Evolutionary conservation across 768 basidiomycete genomes (phyloP).

Genomic region (Megacollybia marginata): DNA sequence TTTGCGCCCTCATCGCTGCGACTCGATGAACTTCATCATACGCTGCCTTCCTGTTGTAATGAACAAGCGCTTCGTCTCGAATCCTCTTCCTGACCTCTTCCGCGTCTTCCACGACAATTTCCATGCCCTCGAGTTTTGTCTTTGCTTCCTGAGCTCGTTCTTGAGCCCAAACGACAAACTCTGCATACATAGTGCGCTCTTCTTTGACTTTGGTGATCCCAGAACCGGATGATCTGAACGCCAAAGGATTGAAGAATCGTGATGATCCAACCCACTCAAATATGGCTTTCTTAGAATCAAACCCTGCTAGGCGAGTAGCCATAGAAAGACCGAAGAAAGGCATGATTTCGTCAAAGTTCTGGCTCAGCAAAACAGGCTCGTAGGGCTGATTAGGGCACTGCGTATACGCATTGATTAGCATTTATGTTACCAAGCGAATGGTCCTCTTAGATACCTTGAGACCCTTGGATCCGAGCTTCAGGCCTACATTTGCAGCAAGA

Average conservation of each 20-base stretch:
- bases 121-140: conserved; percentile 7
- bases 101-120: conserved; percentile 11
- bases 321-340: conserved; percentile 52
- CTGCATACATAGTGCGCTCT: conserved; percentile 49
- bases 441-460: conserved; percentile 38
- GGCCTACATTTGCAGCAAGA: conserved; percentile 42
- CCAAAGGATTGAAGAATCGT: conserved; percentile 41
- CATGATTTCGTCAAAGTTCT: conserved; percentile 41
- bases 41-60: conserved; percentile 44
- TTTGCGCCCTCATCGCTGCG: conserved; percentile 16
- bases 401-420: neutral
- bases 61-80: conserved; percentile 38
- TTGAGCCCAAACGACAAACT: conserved; percentile 47
- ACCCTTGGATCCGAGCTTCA: conserved; percentile 45
- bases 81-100: conserved; percentile 12
- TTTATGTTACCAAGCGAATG: neutral
- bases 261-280: conserved; percentile 55
- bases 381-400: conserved; percentile 33
- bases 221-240: conserved; percentile 26
- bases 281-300: conserved; percentile 41
- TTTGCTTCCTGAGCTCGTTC: conserved; percentile 9
- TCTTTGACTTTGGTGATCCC: conserved; percentile 35
- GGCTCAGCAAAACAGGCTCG: conserved; percentile 42
- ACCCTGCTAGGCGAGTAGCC: conserved; percentile 44
- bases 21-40: conserved; percentile 29